Base-by-base conservation (phyloP, 2,329 filamentous ascomycete species). In the Nemania sp. region DNA sequence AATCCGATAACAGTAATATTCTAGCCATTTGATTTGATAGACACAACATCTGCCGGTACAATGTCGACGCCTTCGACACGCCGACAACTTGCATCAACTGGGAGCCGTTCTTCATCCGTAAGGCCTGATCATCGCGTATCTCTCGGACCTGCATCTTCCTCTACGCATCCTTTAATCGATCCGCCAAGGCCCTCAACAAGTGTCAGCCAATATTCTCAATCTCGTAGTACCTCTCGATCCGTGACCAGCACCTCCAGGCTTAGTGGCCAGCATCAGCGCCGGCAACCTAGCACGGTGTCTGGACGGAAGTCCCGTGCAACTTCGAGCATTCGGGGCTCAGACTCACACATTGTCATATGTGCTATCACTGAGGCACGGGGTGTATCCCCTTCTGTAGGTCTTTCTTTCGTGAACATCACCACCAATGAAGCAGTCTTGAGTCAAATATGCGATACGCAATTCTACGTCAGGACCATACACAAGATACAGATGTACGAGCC, bases 391-490 rank as follows among this genome's bases (percentile, higher is more conserved):
- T 88, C 86, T 0, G 86, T 97, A 2, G 92, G 93, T 1, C 77
- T 96, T 34, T 90, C 91, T 2, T 92, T 97, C 66, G 78, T 97
- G 66, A 95, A 97, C 66, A 78, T 95, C 3, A 86, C 90, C 36
- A 92, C 90, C 2, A 89, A 88, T 33, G 91, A 96, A 72, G 89
- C 85, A 14, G 84, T 91, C 23, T 79, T 97, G 33, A 95, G 90
- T 66, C 91, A 97, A 66, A 93, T 97, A 60, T 91, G 88, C 66
- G 93, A 97, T 70, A 95, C 87, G 52, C 91, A 96, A 68, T 95
- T 91, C 28, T 97, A 96, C 68, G 86, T 91, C 52, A 87, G 86
- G 66, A 96, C 91, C 0, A 78, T 96, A 24, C 90, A 96, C 71
- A 96, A 97, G 68, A 80, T 97, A 28, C 82, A 83, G 47, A 84